Base-by-base conservation (phyloP, 2,329 filamentous ascomycete species). In the Pseudocercospora musae region DNA sequence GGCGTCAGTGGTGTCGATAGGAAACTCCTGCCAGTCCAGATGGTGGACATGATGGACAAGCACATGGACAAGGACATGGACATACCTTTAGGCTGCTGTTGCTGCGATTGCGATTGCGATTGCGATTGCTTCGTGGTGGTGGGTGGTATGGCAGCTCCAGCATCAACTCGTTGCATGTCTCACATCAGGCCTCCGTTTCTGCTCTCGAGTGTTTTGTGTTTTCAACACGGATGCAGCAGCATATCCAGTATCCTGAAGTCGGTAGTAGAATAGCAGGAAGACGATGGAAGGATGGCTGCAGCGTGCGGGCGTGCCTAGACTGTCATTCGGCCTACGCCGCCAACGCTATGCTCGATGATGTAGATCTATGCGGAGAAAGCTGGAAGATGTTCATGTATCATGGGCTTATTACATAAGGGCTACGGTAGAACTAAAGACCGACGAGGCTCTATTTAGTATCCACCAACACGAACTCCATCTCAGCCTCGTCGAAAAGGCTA, bases 101-200 rank as follows among this genome's bases (percentile, higher is more conserved):
- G 50, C 13, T 48, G 20, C 56, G 52, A 49, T 20, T 54, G 58
- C 31, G 42, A 57, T 25, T 25, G 23, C 56, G 56, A 54, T 20
- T 54, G 58, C 40, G n/a, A n/a, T n/a, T n/a, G n/a, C n/a, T n/a
- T n/a, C n/a, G n/a, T n/a, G n/a, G 57, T 57, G 29, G 52, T 31
- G 31, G 49, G 20, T 11, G 50, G 53, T 53, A 49, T 20, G 21
- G 44, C 29, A 33, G 49, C 37, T 18, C 61, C 62, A 27, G 49
- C 55, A 27, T 64, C 61, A 48, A 50, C 59, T 40, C 52, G 65
- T 58, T 64, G 64, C 64, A 67, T 68, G 62, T 60, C 63, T 65
- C 63, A 61, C 61, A 61, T 60, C 31, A 42, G 42, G 37, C 57
- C 18, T 55, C 25, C 46, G 40, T 29, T 40, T 31, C 52, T 40